Percentiles rank a stretch among this genome's conserved stretches.
These are phyloP conservation scores for Cyberlindnera xylosilytica DNA, from an alignment of 805 yeast genomes.

Conservation along the genomic window DNA sequence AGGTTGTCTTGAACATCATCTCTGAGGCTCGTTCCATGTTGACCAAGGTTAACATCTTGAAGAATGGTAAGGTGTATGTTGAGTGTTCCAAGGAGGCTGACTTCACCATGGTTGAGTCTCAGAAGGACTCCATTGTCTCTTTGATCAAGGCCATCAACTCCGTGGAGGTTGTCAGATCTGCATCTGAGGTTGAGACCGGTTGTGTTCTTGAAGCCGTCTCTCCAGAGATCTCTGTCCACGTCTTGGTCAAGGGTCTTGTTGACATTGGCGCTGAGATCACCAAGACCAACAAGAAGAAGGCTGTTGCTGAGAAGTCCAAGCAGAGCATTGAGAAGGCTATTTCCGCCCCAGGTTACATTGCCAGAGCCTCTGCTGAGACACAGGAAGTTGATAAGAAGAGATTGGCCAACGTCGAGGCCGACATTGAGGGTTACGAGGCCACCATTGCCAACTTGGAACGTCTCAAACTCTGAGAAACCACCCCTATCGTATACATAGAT, in stretches of 20 bases:
- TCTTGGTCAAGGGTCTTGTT: slow-evolving; percentile 90
- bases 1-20: slow-evolving; percentile 79
- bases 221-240: slow-evolving; percentile 80
- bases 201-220: slow-evolving; percentile 83
- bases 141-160: slow-evolving; percentile 87
- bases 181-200: slow-evolving; percentile 74
- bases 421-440: slow-evolving; percentile 83
- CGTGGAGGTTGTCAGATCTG: slow-evolving; percentile 57
- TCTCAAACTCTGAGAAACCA: slow-evolving; percentile 50
- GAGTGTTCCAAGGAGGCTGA: slow-evolving; percentile 55
- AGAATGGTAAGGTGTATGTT: slow-evolving; percentile 83
- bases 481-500: neutral
- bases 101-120: slow-evolving; percentile 55
- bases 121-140: slow-evolving; percentile 83
- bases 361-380: slow-evolving; percentile 81
- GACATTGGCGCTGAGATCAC: slow-evolving; percentile 88
- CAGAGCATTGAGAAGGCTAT: slow-evolving; percentile 68
- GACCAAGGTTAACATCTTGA: slow-evolving; percentile 84
- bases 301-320: slow-evolving; percentile 56
- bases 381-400: slow-evolving; percentile 70
- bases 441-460: slow-evolving; percentile 83
- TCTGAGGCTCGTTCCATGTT: slow-evolving; percentile 89
- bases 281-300: slow-evolving; percentile 77
- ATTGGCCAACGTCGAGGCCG: slow-evolving; percentile 73
- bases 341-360: slow-evolving; percentile 62